phyloP scores from a whole-genome alignment of 768 basidiomycete species.

The Rhizopogon sp. region DNA sequence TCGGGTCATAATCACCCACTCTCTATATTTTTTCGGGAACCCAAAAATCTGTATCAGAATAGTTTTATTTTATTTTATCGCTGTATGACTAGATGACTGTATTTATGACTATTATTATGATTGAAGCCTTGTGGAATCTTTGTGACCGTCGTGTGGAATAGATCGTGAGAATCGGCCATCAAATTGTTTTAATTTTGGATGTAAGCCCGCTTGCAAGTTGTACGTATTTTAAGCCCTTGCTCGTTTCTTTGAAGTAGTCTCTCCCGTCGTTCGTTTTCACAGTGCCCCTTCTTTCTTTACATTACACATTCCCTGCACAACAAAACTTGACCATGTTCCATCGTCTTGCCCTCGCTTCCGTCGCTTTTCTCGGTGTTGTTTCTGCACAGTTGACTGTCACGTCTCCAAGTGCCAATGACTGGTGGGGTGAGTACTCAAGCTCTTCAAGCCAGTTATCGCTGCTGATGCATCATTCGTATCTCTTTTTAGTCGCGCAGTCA shows the following conservation, averaged over 20 bases:
- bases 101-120: conserved; percentile 8
- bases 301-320: not conserved
- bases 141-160: not conserved
- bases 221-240: conserved; percentile 7
- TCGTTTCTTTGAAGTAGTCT: conserved; percentile 2
- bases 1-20: not conserved
- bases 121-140: not conserved
- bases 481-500: conserved; percentile 44
- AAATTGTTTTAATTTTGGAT: not conserved
- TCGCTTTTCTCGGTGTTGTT: conserved; percentile 34
- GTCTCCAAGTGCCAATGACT: conserved; percentile 38
- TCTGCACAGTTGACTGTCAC: conserved; percentile 41
- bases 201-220: too few relatives aligned
- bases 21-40: not conserved
- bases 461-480: not conserved
- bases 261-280: conserved; percentile 21
- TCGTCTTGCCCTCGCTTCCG: conserved; percentile 29
- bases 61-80: not conserved
- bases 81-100: conserved; percentile 4
- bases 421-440: conserved; percentile 53
- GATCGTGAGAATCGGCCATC: conserved; percentile 21
- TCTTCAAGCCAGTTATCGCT: not conserved
- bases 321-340: conserved; percentile 26
- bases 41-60: conserved; percentile 3
- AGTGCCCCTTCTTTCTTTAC: conserved; percentile 10